Evolutionary conservation across 2,329 filamentous ascomycete species (phyloP).

Genomic region (Claviceps lovelessii): DNA sequence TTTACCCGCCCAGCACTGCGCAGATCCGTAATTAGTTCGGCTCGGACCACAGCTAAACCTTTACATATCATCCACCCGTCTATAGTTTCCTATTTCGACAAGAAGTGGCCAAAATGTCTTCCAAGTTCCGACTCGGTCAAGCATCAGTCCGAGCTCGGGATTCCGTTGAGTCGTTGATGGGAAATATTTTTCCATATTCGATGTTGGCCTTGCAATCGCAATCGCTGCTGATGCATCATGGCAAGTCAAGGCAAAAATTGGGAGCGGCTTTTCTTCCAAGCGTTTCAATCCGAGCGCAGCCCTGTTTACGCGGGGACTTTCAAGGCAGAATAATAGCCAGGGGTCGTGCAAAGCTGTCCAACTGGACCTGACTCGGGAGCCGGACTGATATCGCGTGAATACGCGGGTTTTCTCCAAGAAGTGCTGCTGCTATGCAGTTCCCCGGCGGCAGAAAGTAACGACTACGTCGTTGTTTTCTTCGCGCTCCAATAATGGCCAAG

Average conservation of each 20-base stretch:
- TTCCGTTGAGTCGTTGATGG: neutral
- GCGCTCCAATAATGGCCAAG: constrained; percentile 20
- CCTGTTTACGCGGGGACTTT: neutral
- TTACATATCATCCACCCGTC: neutral
- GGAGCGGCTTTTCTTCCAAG: neutral
- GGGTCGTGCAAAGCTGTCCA: constrained; percentile 23
- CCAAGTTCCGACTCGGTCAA: neutral
- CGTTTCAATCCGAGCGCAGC: neutral
- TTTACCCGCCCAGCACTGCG: neutral
- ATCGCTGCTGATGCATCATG: neutral
- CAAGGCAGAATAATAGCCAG: constrained; percentile 1
- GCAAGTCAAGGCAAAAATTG: neutral
- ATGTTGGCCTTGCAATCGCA: neutral
- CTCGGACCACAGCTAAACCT: neutral
- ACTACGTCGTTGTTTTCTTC: constrained; percentile 6
- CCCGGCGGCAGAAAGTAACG: constrained; percentile 5
- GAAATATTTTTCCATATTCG: neutral
- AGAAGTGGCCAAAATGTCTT: neutral
- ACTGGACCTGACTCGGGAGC: constrained; percentile 27
- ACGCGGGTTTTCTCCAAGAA: neutral
- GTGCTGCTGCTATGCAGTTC: constrained; percentile 7
- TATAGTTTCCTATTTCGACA: neutral
- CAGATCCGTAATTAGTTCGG: neutral
- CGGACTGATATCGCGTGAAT: constrained; percentile 12
- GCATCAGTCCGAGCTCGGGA: neutral